Evolutionary conservation across 257 asterid species (phyloP).

Genomic region (Gentiana straminea): DNA sequence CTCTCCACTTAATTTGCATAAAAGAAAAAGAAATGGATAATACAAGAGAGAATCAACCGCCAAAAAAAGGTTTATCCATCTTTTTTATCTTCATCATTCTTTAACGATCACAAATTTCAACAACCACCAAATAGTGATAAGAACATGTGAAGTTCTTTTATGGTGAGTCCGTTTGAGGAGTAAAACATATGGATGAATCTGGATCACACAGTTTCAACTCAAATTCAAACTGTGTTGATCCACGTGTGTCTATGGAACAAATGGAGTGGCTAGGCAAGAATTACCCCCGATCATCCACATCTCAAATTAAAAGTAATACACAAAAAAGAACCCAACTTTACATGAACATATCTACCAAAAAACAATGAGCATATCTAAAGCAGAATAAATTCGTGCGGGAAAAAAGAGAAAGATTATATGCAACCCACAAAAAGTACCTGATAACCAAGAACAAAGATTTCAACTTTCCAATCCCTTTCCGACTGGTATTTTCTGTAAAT

Average conservation of each 20-base stretch:
- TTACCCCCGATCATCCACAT: neutral
- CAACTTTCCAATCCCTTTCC: neutral
- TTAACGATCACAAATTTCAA: neutral
- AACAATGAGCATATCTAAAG: neutral
- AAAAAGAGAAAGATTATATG: too few relatives aligned
- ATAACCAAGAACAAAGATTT: neutral
- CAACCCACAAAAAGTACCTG: too few relatives aligned
- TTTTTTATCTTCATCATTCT: neutral
- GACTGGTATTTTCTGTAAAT: neutral
- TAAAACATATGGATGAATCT: too few relatives aligned
- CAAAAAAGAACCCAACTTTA: neutral
- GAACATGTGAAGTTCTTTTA: neutral
- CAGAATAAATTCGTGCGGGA: neutral
- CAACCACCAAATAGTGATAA: conserved; percentile 1
- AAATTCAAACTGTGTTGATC: too few relatives aligned
- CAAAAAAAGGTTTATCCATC: conserved; percentile 1
- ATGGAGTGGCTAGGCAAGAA: too few relatives aligned
- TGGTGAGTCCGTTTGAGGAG: too few relatives aligned
- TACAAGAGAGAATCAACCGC: conserved; percentile 9
- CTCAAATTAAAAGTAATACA: neutral
- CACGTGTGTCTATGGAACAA: too few relatives aligned
- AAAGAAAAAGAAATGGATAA: neutral
- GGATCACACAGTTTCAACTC: too few relatives aligned
- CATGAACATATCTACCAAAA: neutral
- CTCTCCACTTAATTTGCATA: conserved; percentile 1